Base-by-base conservation (phyloP, 1,139 yeast species). In the Nakaseomyces glabratus region DNA sequence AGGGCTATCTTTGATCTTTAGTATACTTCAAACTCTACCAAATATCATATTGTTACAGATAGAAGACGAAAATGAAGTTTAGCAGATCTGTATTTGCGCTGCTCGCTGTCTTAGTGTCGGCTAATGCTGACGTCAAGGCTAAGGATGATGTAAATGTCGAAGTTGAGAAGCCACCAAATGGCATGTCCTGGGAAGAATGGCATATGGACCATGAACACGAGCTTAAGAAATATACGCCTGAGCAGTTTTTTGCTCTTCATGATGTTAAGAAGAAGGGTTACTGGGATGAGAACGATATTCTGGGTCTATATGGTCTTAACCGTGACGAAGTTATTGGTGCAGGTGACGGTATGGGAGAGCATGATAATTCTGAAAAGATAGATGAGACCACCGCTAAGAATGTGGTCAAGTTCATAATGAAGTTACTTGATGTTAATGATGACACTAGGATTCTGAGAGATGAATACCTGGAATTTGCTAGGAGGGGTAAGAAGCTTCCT, bases 141-240 rank as follows among this genome's bases (percentile, higher is more conserved):
- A 15, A 24, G 12, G 28, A 21, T 17, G 42, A 47, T 26, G 35
- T 52, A 7, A 53, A 55, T 34, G 44, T 48, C 16, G 60, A 55
- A 33, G 40, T 22, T n/a, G 65, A 61, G 35, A 39, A 40, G 18
- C 67, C 62, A 30, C 84, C 84, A 3, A 59, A 60, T 19, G 75
- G 71, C 0, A 36, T 71, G 33, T 54, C 67, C 11, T 82, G 93
- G 93, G 82, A 78, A 49, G 70, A 70, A 45, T 80, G 88, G 82
- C 97, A 88, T 59, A 88, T 88, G 97, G 65, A 71, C 43, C 77
- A 76, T 48, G 98, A 88, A 58, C 97, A 88, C 60, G 77, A 75
- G 13, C 46, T 84, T 40, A 85, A 81, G 41, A 66, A 68, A 28
- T 86, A 75, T 49, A 93, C 82, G 42, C 70, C 93, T 0, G 73